A percentile compares a stretch with the other conserved stretches of the same genome.
Evolutionary conservation across 192 early-diverging fungal genomes (phyloP).

Genomic region (Entomortierella chlamydospora): DNA sequence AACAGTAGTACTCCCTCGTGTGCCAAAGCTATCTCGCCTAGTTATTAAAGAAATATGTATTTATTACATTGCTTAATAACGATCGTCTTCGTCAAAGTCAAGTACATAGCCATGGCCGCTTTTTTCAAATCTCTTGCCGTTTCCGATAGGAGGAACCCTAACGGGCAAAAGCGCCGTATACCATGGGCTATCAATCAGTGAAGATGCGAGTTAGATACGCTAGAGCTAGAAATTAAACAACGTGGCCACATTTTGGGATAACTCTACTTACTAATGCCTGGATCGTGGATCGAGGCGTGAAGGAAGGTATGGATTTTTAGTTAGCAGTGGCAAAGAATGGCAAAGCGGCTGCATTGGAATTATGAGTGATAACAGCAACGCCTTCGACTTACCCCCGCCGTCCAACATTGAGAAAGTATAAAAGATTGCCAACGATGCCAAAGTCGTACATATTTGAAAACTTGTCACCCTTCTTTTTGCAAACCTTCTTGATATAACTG

Average conservation of each 20-base stretch:
- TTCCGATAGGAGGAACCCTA: constrained; percentile 61
- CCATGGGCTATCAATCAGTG: constrained; percentile 56
- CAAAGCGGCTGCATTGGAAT: too few relatives aligned
- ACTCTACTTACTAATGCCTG: background rate
- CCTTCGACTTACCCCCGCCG: constrained; percentile 25
- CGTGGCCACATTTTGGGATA: too few relatives aligned
- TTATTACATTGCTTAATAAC: too few relatives aligned
- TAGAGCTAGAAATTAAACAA: too few relatives aligned
- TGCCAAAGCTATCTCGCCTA: too few relatives aligned
- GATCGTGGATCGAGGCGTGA: too few relatives aligned
- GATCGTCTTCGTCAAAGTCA: constrained; percentile 48
- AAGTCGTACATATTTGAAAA: constrained; percentile 56
- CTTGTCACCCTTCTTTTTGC: constrained; percentile 63
- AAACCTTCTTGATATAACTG: constrained; percentile 59
- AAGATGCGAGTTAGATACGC: too few relatives aligned
- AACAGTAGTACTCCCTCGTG: too few relatives aligned
- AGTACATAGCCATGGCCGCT: constrained; percentile 48
- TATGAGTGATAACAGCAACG: too few relatives aligned
- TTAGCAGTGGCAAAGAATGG: too few relatives aligned
- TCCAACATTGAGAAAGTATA: constrained; percentile 65
- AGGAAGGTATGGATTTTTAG: too few relatives aligned
- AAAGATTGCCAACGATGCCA: constrained; percentile 57
- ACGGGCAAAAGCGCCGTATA: constrained; percentile 63
- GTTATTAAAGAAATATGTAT: too few relatives aligned
- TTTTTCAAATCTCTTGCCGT: constrained; percentile 57